phyloP scores from a whole-genome alignment of 2,329 filamentous ascomycete species.

The Sordariomycetes sp. region DNA sequence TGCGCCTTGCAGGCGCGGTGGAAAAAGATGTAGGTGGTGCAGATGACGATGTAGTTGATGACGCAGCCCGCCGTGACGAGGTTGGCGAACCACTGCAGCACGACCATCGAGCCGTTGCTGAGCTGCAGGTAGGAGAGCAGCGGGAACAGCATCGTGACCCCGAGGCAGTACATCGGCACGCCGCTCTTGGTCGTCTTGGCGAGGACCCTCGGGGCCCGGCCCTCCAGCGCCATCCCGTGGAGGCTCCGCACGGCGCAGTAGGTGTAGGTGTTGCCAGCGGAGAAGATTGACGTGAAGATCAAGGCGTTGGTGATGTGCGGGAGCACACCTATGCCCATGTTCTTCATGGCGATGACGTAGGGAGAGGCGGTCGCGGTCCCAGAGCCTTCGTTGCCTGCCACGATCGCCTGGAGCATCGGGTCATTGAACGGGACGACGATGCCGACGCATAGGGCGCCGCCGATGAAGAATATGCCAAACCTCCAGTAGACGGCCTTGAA shows the following conservation, averaged over 20 bases:
- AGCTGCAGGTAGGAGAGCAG: slow-evolving; percentile 43
- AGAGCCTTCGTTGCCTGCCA: slow-evolving; percentile 30
- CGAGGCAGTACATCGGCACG: slow-evolving; percentile 40
- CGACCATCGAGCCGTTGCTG: slow-evolving; percentile 24
- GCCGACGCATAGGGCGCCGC: slow-evolving; percentile 55
- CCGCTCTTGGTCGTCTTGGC: slow-evolving; percentile 45
- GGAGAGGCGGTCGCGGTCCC: slow-evolving; percentile 44
- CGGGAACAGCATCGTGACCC: slow-evolving; percentile 35
- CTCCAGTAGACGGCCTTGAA: slow-evolving; percentile 67
- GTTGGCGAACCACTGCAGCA: slow-evolving; percentile 31
- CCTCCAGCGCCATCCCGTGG: slow-evolving; percentile 44
- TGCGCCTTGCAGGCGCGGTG: slow-evolving; percentile 40
- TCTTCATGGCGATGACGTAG: slow-evolving; percentile 63
- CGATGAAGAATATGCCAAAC: slow-evolving; percentile 46
- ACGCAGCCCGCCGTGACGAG: slow-evolving; percentile 33
- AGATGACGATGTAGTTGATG: slow-evolving; percentile 42
- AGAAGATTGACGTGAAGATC: slow-evolving; percentile 56
- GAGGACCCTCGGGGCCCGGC: slow-evolving; percentile 37
- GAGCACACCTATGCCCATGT: slow-evolving; percentile 56
- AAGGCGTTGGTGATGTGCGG: slow-evolving; percentile 68
- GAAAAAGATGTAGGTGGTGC: slow-evolving; percentile 45
- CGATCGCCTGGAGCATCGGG: slow-evolving; percentile 26
- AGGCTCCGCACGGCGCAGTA: slow-evolving; percentile 45
- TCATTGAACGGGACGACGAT: slow-evolving; percentile 59
- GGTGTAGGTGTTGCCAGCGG: slow-evolving; percentile 44